phyloP scores from a whole-genome alignment of 169 alveolate genomes.

The Eimeria mitis region DNA sequence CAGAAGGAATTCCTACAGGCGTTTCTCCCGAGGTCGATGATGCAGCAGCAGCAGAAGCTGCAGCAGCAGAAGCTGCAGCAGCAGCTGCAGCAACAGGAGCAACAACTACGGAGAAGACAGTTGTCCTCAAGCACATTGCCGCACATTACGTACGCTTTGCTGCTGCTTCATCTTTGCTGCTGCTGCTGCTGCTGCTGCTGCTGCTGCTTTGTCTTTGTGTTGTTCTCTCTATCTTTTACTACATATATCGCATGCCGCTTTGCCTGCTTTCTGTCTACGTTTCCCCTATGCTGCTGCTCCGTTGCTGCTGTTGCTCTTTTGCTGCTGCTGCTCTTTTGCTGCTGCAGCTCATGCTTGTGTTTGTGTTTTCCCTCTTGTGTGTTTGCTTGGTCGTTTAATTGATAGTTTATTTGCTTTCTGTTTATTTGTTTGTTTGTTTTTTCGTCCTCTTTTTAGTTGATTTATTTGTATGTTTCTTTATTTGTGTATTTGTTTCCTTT shows the following conservation, averaged over 20 bases:
- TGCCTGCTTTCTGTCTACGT: too few relatives aligned
- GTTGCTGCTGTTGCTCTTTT: too few relatives aligned
- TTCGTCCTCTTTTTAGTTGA: background rate
- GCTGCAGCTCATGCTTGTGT: too few relatives aligned
- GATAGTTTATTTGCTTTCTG: background rate
- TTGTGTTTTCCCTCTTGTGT: background rate
- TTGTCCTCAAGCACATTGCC: background rate
- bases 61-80: background rate
- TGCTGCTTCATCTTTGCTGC: background rate
- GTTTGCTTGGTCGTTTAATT: too few relatives aligned
- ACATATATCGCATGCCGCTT: background rate
- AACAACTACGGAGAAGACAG: background rate
- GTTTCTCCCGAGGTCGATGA: background rate
- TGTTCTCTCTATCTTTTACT: background rate
- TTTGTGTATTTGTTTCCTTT: background rate
- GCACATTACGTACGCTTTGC: background rate
- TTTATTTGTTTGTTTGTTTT: background rate
- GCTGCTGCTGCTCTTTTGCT: background rate
- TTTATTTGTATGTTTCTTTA: background rate
- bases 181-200: background rate
- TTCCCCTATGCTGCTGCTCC: too few relatives aligned
- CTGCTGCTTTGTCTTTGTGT: background rate
- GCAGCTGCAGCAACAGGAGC: background rate
- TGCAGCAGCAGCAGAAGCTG: background rate
- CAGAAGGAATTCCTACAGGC: background rate